Base-by-base conservation (phyloP, 192 early-diverging fungal genomes). In the Podila epigama region DNA sequence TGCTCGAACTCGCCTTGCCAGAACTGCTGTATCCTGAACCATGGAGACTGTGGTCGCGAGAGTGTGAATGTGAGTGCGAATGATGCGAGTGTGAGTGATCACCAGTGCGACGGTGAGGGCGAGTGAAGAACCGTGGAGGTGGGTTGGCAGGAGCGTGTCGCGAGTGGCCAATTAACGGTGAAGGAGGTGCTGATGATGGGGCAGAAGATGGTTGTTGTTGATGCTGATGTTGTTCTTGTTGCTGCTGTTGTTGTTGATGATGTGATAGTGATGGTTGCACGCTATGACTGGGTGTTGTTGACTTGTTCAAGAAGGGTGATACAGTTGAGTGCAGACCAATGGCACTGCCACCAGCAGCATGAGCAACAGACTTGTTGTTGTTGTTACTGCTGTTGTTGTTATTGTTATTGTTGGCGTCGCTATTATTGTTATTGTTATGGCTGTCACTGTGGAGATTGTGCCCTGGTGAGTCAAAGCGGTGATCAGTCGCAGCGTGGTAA, bases 51-150 rank as follows among this genome's bases (percentile, higher is more conserved):
- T 67, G 71, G 33, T 73, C 44, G 44, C 44, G 44, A 18, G 44
- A 48, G 44, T n/a, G n/a, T 48, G 44, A 5, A 22, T 18, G 44
- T 48, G 44, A 6, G n/a, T 18, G n/a, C 25, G 44, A 63, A 29
- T 54, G 32, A 15, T 51, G 48, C 18, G 48, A 6, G 29, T 63
- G 61, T 12, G 42, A 33, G 40, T 75, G 64, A 40, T 75, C 64
- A 7, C 50, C 33, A 20, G 71, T 29, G n/a, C 71, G 71, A 41
- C 71, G 54, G 25, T 75, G 66, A 7, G 71, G 65, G 31, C 71
- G 51, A 5, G 71, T 75, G 35, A 75, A 75, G 48, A 75, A 75
- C 9, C 71, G 71, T 8, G 71, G 71, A 15, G 71, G 71, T n/a
- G 71, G 71, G 33, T 75, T 75, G 0, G 59, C 59, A 3, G 58